Conservation (phyloP, 345 rosid genomes). For the Brassica napus region DNA sequence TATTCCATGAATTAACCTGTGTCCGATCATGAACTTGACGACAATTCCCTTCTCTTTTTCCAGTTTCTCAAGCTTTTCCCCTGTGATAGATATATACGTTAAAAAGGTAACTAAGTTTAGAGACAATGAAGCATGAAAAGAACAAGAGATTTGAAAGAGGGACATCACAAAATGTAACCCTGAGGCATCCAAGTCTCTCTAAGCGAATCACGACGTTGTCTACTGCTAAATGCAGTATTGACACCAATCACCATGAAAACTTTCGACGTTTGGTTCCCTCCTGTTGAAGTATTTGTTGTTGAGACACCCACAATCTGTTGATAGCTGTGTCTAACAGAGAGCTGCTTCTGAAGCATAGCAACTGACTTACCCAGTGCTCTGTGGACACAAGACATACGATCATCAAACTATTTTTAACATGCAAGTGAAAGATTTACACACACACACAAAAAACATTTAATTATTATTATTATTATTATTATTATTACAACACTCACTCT, state of each 20-base stretch:
- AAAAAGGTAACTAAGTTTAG: background rate
- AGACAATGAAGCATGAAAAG: constrained; percentile 14
- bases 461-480: too few relatives aligned
- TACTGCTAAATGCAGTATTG: constrained; percentile 95
- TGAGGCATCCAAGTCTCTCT: constrained; percentile 99
- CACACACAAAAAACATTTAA: background rate
- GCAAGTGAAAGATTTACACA: constrained; percentile 1
- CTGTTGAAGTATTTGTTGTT: constrained; percentile 33
- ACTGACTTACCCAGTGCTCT: constrained; percentile 82
- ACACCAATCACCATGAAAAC: constrained; percentile 88
- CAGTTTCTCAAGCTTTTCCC: constrained; percentile 70
- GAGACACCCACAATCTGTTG: constrained; percentile 47
- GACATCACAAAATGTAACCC: constrained; percentile 45
- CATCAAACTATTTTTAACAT: constrained; percentile 7
- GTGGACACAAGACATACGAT: constrained; percentile 18
- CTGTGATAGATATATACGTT: constrained; percentile 39
- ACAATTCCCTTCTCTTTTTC: constrained; percentile 92
- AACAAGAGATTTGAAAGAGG: constrained; percentile 10
- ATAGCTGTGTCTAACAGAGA: constrained; percentile 57
- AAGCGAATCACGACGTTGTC: constrained; percentile 91
- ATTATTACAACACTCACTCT: constrained; percentile 55
- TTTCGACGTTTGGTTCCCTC: constrained; percentile 51
- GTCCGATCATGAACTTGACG: constrained; percentile 95
- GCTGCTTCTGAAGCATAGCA: constrained; percentile 73
- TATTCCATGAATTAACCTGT: constrained; percentile 52